Percentiles rank a stretch among this genome's conserved stretches.
These are phyloP conservation scores for Russula dissimulans DNA, from an alignment of 768 basidiomycete genomes.

Conservation along the genomic window DNA sequence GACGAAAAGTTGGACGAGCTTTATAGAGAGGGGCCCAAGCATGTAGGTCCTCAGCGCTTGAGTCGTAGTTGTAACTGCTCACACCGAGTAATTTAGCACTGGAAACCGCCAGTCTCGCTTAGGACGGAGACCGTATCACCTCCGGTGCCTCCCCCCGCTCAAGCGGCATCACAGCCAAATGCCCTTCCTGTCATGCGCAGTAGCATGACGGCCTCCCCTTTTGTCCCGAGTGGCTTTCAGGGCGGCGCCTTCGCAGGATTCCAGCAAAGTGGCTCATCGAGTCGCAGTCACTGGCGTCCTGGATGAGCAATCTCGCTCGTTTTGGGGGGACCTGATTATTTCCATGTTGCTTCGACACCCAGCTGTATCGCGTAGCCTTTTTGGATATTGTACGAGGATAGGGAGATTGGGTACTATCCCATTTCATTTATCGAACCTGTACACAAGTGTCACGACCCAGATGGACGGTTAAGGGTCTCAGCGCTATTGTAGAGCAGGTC, in stretches of 20 bases:
- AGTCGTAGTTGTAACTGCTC: not conserved
- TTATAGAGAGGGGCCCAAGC: slow-evolving; percentile 68
- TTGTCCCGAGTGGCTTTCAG: slow-evolving; percentile 10
- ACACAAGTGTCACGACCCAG: too few species aligned
- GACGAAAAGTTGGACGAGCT: slow-evolving; percentile 83
- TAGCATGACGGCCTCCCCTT: slow-evolving; percentile 11
- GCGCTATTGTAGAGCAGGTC: not conserved
- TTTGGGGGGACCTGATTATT: not conserved
- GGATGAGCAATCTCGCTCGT: not conserved
- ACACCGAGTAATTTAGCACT: slow-evolving; percentile 36
- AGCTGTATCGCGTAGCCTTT: not conserved
- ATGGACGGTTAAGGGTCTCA: not conserved
- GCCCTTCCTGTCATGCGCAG: slow-evolving; percentile 12
- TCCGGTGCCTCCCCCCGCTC: slow-evolving; percentile 6
- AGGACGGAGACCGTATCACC: slow-evolving; percentile 3
- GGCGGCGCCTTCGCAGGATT: slow-evolving; percentile 13
- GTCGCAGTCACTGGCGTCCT: slow-evolving; percentile 8
- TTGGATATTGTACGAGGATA: not conserved
- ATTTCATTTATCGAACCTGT: not conserved
- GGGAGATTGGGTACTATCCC: not conserved
- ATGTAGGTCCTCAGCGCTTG: slow-evolving; percentile 37
- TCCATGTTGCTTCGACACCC: not conserved
- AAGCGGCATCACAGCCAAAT: slow-evolving; percentile 13
- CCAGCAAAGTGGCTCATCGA: slow-evolving; percentile 8
- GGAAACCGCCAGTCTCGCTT: slow-evolving; percentile 41